Evolutionary conservation across 2,329 filamentous ascomycete genomes (phyloP).

Genomic region (Diplodia seriata): DNA sequence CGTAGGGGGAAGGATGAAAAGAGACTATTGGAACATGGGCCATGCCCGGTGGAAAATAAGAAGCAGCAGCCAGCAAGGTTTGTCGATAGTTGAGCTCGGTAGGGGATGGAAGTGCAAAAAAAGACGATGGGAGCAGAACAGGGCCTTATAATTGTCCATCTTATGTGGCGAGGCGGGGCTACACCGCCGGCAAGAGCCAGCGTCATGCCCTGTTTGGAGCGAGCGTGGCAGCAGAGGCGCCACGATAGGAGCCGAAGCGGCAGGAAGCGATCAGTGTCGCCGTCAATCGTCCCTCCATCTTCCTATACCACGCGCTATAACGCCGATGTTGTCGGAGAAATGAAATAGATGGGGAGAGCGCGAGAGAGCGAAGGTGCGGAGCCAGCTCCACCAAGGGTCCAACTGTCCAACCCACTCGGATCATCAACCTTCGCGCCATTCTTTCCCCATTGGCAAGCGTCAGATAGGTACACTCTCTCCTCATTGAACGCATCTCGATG

Average conservation of each 20-base stretch:
- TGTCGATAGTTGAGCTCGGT: not conserved
- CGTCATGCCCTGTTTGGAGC: not conserved
- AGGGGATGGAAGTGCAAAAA: not conserved
- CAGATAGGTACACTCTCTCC: no score
- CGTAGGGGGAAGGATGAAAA: not conserved
- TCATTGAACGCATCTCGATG: not conserved
- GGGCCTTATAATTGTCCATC: constrained; percentile 10
- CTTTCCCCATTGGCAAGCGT: not conserved
- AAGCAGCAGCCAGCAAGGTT: not conserved
- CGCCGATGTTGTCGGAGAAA: not conserved
- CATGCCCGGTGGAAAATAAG: not conserved
- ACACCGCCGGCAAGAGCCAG: not conserved
- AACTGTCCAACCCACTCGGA: not conserved
- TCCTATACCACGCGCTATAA: not conserved
- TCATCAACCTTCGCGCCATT: not conserved
- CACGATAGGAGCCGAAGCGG: not conserved
- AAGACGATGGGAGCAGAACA: not conserved
- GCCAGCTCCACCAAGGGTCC: not conserved
- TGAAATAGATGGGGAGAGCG: not conserved
- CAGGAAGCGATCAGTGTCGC: not conserved
- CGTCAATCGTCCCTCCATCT: not conserved
- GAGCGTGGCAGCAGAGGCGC: no score
- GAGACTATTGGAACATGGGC: not conserved
- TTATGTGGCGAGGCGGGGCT: not conserved
- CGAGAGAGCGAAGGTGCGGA: not conserved